Evolutionary conservation across 1,284 basidiomycete genomes (phyloP), one percentile per base, ranked within the genome.

Genomic region (Pyrrhoderma lamaoense): DNA sequence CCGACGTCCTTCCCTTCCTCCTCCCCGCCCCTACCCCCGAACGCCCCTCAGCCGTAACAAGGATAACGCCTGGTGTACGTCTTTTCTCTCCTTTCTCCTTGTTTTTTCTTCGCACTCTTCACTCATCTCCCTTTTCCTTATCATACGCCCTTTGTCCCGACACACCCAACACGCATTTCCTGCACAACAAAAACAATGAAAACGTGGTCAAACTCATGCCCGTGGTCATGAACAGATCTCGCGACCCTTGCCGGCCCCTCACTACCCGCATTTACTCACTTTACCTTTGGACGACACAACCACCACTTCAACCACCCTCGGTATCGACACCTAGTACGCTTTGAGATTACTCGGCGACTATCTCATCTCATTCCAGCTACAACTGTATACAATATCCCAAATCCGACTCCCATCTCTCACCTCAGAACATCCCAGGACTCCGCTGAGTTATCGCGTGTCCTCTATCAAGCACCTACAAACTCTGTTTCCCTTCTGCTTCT

Each of bases 201-300:
- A n/a, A n/a, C n/a, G n/a, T n/a, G n/a, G n/a, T n/a, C n/a, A n/a
- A n/a, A n/a, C n/a, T n/a, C n/a, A n/a, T 25, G 11, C 5, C n/a
- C 36, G 19, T 23, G 22, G 46, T 13, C 36, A 22, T 40, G 56
- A 55, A 36, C 67, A 90, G 85, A 77, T 81, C 88, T 93, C 90
- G 89, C 89, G 90, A 92, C 90, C 89, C 90, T 90, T 85, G 82
- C 77, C 85, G 85, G 85, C 83, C 75, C 77, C 84, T 76, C 67
- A 68, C 68, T 62, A 61, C 65, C 75, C 76, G 72, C 65, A 67
- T 62, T 61, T 58, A 47, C 63, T 63, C 27, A 31, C 27, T 5
- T 65, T 65, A 62, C 59, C 58, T 56, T 60, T 59, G 42, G 42
- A 61, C 55, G 59, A 61, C 64, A 59, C 58, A 60, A 59, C 58